Evolutionary conservation across 768 basidiomycete species (phyloP), one percentile per base, ranked within the genome.

Genomic region (Lactarius quietus): DNA sequence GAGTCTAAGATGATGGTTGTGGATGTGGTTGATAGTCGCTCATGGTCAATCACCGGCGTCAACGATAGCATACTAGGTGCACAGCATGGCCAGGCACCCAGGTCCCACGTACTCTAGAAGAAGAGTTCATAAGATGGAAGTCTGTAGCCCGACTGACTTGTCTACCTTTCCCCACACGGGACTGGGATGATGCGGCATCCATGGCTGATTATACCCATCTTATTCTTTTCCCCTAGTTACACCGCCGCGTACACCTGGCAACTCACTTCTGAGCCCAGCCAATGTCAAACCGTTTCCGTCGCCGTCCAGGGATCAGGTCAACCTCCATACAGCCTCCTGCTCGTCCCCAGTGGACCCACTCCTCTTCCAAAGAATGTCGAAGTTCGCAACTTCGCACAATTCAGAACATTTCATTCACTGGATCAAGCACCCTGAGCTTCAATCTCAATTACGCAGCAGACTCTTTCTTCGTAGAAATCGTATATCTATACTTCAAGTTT

Each of bases 391-490:
- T 90, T 57, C 72, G n/a, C n/a, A n/a, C n/a, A n/a, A 86, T n/a
- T n/a, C n/a, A n/a, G 57, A 82, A 83, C 69, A 73, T 84, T 15
- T 73, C 81, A 6, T 91, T 92, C 71, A 65, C 76, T n/a, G 81
- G 74, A 33, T 70, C 74, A 6, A 62, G 76, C 23, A 77, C 78
- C 23, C 69, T 84, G 33, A 78, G 73, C 41, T 87, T 92, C 73
- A 74, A 82, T 71, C 80, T 92, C 59, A 81, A 80, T 33, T 92
- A 82, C 72, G 90, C 90, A 0, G 79, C 75, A 54, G 80, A 84
- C 71, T 88, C 89, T 4, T 86, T 89, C 70, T 86, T 93, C 61
- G 89, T 92, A 28, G 85, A 86, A 5, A 86, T 91, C 71, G 90
- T 90, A 70, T 76, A 87, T 84, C 18, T 35, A 23, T 63, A 51